A percentile compares a stretch with the other conserved stretches of the same genome.
phyloP scores from a whole-genome alignment of 208 protist species.

The Phytomonas serpens region DNA sequence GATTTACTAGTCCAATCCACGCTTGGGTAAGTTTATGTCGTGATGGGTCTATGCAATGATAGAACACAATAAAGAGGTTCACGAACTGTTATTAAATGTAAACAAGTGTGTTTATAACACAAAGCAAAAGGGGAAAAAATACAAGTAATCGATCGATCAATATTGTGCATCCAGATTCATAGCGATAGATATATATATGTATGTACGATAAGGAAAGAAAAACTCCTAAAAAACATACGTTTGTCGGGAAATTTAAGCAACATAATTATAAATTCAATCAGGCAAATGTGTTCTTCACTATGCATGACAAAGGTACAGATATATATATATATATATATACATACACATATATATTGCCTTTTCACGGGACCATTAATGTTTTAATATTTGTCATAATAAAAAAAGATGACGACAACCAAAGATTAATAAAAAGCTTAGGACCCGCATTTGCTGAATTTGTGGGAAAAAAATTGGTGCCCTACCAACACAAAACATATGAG shows the following conservation, averaged over 20 bases:
- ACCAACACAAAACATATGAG: not conserved
- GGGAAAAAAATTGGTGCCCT: not conserved
- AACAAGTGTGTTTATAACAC: not conserved
- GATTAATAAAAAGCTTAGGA: not conserved
- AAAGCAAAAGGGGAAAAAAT: constrained; percentile 6
- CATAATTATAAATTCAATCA: constrained; percentile 2
- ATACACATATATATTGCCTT: not conserved
- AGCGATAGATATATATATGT: not conserved
- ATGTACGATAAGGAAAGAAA: not conserved
- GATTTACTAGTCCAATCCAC: constrained; percentile 1
- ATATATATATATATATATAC: constrained; percentile 9
- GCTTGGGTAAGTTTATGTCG: not conserved
- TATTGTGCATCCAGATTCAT: not conserved
- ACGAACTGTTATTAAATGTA: not conserved
- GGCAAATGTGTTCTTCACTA: not conserved
- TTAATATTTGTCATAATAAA: constrained; percentile 3
- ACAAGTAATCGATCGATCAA: not conserved
- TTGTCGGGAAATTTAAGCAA: not conserved
- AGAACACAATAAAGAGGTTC: not conserved
- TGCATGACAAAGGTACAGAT: constrained; percentile 1
- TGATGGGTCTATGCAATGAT: not conserved
- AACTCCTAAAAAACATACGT: not conserved
- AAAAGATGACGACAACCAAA: not conserved
- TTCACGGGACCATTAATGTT: constrained; percentile 2
- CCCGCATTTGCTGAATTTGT: not conserved